phyloP scores from a whole-genome alignment of 78 protist genomes.

The Dictyostelium firmibasis region DNA sequence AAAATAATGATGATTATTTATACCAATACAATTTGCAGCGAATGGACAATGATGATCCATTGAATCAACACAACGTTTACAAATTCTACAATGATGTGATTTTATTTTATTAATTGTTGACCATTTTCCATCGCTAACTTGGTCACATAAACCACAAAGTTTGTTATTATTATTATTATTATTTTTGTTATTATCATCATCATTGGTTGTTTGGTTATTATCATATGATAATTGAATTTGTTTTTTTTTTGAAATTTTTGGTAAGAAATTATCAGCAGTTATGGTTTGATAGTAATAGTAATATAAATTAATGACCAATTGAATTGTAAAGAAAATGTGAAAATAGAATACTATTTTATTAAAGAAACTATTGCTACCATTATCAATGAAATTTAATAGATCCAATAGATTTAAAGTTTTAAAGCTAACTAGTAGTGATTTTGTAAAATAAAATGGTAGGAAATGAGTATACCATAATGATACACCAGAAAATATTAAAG shows the following conservation, averaged over 20 bases:
- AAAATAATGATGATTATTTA: conserved; percentile 19
- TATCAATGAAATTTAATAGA: not conserved
- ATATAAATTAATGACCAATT: not conserved
- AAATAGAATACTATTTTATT: not conserved
- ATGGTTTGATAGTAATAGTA: conserved; percentile 28
- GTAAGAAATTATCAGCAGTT: not conserved
- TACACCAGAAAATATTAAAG: conserved; percentile 17
- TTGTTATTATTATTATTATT: not conserved
- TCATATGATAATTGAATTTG: not conserved
- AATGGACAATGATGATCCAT: conserved; percentile 77
- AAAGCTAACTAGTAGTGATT: not conserved
- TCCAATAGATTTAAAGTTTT: not conserved
- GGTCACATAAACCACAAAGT: not conserved
- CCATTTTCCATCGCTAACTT: not conserved
- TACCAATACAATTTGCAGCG: conserved; percentile 34
- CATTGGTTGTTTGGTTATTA: no score
- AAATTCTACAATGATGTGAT: conserved; percentile 45
- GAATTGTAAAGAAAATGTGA: not conserved
- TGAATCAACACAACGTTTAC: conserved; percentile 32
- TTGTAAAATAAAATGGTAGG: conserved; percentile 12
- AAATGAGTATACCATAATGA: conserved; percentile 36
- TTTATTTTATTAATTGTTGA: not conserved
- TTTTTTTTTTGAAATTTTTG: not conserved
- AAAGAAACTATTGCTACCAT: not conserved
- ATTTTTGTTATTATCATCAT: not conserved